Conservation (phyloP, 129 eudicot species). For the Centaurea solstitialis region DNA sequence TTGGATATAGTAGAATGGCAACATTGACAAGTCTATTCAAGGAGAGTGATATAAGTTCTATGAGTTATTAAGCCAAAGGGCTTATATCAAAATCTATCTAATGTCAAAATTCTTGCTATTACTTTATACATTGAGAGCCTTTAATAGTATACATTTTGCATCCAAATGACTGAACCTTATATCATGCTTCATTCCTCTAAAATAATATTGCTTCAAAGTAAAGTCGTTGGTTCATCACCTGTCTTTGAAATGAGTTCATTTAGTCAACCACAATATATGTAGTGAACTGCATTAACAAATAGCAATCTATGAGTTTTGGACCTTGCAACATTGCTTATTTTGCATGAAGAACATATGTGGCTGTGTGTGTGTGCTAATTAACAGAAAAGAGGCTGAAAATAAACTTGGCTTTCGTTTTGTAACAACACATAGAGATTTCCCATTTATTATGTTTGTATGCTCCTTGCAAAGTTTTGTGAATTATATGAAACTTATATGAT, state of each 20-base stretch:
- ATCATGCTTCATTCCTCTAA: background rate
- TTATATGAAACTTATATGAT: background rate
- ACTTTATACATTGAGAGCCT: background rate
- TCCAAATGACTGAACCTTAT: background rate
- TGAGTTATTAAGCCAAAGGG: background rate
- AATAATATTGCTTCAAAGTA: background rate
- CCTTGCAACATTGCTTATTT: background rate
- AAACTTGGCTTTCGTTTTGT: background rate
- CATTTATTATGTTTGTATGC: background rate
- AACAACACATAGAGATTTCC: background rate
- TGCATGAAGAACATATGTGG: background rate
- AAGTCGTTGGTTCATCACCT: background rate
- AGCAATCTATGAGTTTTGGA: background rate
- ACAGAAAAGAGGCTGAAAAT: conserved; percentile 5
- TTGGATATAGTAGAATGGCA: background rate
- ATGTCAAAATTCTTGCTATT: background rate
- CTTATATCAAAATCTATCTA: background rate
- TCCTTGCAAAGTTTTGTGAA: background rate
- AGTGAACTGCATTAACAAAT: background rate
- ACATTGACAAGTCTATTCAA: background rate
- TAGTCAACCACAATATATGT: background rate
- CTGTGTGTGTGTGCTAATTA: background rate
- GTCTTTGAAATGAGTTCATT: background rate
- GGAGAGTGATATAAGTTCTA: background rate
- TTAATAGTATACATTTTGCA: background rate